phyloP scores from a whole-genome alignment of 306 rosid species.

The Aeschynomene evenia region DNA sequence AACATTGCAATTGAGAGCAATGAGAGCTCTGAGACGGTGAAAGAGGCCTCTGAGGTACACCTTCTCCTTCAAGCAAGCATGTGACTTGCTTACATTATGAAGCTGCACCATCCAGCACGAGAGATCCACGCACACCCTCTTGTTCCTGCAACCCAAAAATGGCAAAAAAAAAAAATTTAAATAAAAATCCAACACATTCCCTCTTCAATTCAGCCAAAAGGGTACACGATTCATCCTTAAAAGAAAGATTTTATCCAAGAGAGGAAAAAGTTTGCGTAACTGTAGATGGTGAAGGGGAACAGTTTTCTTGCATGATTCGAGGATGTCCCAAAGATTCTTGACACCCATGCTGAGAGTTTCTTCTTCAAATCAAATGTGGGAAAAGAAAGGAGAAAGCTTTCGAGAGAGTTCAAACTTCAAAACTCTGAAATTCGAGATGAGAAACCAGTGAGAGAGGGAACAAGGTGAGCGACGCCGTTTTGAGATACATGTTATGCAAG shows the following conservation, averaged over 20 bases:
- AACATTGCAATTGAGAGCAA: conserved; percentile 69
- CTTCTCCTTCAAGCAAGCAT: conserved; percentile 50
- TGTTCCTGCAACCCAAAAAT: conserved; percentile 53
- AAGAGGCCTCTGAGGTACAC: conserved; percentile 66
- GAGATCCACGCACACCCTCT: conserved; percentile 77
- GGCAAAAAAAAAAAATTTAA: no score
- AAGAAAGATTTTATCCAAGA: neutral
- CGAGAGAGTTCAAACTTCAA: neutral
- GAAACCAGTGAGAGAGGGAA: no score
- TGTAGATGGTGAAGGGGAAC: conserved; percentile 71
- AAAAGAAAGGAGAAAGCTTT: neutral
- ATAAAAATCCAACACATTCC: conserved; percentile 25
- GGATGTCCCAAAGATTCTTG: conserved; percentile 73
- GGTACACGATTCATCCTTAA: neutral
- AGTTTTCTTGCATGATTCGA: conserved; percentile 88
- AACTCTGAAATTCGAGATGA: neutral
- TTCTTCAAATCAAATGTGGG: neutral
- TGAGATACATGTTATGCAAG: no score
- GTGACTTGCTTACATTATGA: conserved; percentile 60
- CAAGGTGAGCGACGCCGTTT: no score
- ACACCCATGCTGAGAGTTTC: conserved; percentile 58
- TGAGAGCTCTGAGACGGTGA: conserved; percentile 79
- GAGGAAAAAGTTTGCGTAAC: conserved; percentile 30
- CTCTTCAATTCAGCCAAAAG: neutral
- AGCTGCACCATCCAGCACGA: conserved; percentile 90